phyloP scores from a whole-genome alignment of 305 asterid species.

The Petunia hybrid region DNA sequence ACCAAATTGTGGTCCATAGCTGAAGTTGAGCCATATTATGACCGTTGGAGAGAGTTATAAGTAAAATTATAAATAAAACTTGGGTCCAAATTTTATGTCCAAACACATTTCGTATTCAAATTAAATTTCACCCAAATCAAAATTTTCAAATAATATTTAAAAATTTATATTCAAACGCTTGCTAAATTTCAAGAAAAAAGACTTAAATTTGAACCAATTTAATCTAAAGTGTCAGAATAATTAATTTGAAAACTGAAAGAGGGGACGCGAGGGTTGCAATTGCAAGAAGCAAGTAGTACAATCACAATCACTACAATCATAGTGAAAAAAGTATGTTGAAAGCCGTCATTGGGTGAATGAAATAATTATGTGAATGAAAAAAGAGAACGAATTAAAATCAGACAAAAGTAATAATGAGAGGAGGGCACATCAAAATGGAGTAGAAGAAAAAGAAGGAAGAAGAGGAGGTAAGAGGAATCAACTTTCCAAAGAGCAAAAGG shows the following conservation, averaged over 20 bases:
- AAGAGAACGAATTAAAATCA: conserved; percentile 35
- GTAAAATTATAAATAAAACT: too few species aligned
- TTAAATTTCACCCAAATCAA: too few species aligned
- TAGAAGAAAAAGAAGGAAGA: conserved; percentile 7
- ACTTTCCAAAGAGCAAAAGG: conserved; percentile 36
- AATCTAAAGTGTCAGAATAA: background rate
- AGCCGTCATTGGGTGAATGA: conserved; percentile 42
- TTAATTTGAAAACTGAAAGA: background rate
- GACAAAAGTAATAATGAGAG: conserved; percentile 29
- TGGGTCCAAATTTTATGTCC: too few species aligned
- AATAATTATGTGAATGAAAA: conserved; percentile 35
- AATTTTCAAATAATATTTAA: too few species aligned
- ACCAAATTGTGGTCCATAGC: too few species aligned
- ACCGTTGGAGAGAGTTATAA: too few species aligned
- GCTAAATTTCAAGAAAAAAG: too few species aligned
- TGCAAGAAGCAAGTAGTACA: conserved; percentile 35
- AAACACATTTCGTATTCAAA: too few species aligned
- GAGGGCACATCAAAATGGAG: background rate
- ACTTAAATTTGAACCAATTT: too few species aligned
- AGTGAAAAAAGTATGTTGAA: conserved; percentile 42
- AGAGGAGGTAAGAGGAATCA: background rate
- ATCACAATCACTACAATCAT: conserved; percentile 45
- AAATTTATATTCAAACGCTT: too few species aligned
- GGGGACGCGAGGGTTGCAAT: background rate
- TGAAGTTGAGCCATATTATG: too few species aligned